Evolutionary conservation across 768 basidiomycete species (phyloP), one percentile per base, ranked within the genome.

Genomic region (Multifurca ochricompacta): DNA sequence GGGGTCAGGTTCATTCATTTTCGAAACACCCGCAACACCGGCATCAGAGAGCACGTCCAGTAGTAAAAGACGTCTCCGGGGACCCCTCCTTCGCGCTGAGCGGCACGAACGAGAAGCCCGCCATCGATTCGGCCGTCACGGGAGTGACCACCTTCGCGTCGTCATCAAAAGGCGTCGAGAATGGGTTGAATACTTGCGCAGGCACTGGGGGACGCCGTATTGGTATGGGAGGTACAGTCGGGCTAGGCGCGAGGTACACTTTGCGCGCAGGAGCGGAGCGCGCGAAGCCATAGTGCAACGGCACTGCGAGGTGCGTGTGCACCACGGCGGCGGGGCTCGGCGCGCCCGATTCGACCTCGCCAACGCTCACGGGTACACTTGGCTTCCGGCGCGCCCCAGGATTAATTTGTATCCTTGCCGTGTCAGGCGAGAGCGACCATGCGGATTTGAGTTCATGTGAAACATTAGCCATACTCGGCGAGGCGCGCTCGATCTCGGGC

Each of bases 91-190:
- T 45, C 39, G 44, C 32, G 34, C 31, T 40, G 18, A 46, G 6
- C 19, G 55, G 50, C 6, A 47, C 3, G 14, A 56, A 56, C 19
- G 55, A 52, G 45, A 56, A 42, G 23, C 42, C 45, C 16, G 19
- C 27, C 3, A 54, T 41, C 2, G 53, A 54, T 18, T 18, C 14
- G 8, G 47, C 42, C 1, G 58, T 46, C 37, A 53, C 45, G 5
- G 56, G 50, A 16, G 27, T 48, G 34, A 36, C 7, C 31, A 59
- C 52, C 19, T 35, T 37, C 40, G 59, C 59, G 64, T 86, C 84
- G 63, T 87, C 86, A 66, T 89, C 87, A 67, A 89, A 89, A 7
- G 87, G 87, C 47, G 86, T 87, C 53, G 79, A 76, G 64, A 89
- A 89, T 48, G 87, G 87, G 64, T 79, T 66, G 69, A 59, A 72